Percentiles rank a stretch among this genome's conserved stretches.
phyloP scores from a whole-genome alignment of 495 filamentous ascomycete genomes.

The Tuber microsphaerosporum region DNA sequence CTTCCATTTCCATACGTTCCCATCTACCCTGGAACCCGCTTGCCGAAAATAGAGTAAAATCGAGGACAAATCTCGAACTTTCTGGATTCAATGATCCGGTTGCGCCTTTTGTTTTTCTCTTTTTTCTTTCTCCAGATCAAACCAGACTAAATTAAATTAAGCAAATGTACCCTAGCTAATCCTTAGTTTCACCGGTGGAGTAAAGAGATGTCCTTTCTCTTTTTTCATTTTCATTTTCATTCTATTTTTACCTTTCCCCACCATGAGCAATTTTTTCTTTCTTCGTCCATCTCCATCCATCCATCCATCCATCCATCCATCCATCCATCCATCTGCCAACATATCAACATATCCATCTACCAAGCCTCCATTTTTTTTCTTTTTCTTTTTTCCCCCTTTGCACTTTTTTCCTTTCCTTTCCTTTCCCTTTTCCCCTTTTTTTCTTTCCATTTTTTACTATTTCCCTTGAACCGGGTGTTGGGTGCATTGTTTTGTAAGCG shows the following conservation, averaged over 20 bases:
- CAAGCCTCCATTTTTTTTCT: too few relatives aligned
- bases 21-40: not conserved
- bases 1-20: not conserved
- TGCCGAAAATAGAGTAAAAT: not conserved
- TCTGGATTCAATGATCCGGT: not conserved
- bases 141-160: not conserved
- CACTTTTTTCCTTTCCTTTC: too few relatives aligned
- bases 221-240: too few relatives aligned
- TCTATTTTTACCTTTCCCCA: not conserved
- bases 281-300: not conserved
- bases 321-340: not conserved
- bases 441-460: not conserved
- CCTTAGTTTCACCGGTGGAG: not conserved
- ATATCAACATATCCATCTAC: not conserved
- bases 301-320: not conserved
- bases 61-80: not conserved
- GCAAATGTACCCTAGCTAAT: not conserved
- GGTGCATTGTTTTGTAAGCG: conserved; percentile 2
- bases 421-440: too few relatives aligned
- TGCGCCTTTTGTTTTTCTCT: not conserved
- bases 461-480: not conserved
- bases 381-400: too few relatives aligned
- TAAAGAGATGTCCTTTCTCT: not conserved
- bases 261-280: not conserved
- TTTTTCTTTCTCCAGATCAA: not conserved